Evolutionary conservation across 2,329 filamentous ascomycete species (phyloP).

Genomic region (Xylariaceae sp.): DNA sequence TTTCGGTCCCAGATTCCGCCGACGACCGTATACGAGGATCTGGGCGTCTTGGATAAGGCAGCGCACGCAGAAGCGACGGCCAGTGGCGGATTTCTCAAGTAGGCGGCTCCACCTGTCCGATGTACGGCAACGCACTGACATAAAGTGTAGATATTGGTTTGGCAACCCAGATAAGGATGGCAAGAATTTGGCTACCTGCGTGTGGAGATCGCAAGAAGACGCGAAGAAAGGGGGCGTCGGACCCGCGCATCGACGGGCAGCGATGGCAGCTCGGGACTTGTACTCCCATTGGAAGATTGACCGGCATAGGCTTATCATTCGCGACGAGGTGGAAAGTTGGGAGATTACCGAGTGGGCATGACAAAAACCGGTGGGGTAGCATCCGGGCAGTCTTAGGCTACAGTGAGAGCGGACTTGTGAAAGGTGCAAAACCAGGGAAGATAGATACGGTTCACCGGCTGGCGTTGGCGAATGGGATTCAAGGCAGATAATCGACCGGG

Average conservation of each 20-base stretch:
- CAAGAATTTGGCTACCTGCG: conserved; percentile 75
- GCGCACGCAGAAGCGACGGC: conserved; percentile 75
- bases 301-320: conserved; percentile 62
- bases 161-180: conserved; percentile 63
- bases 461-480: conserved; percentile 11
- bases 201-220: conserved; percentile 58
- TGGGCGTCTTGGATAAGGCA: conserved; percentile 69
- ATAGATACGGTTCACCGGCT: conserved; percentile 6
- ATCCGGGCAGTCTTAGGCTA: conserved; percentile 13
- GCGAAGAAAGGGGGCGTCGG: conserved; percentile 55
- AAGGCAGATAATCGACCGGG: conserved; percentile 7
- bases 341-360: conserved; percentile 53
- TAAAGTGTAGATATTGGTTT: conserved; percentile 72
- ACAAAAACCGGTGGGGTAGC: conserved; percentile 22
- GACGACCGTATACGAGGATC: conserved; percentile 59
- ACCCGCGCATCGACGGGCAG: conserved; percentile 59
- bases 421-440: conserved; percentile 5
- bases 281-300: conserved; percentile 66
- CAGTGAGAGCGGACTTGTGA: too few species aligned
- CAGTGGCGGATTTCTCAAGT: conserved; percentile 79
- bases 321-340: conserved; percentile 60
- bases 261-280: conserved; percentile 55
- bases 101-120: conserved; percentile 28
- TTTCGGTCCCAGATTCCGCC: conserved; percentile 71
- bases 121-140: conserved; percentile 20